Percentiles rank a stretch among this genome's conserved stretches.
Conservation (phyloP, 2,329 filamentous ascomycete species). For the Alternaria sp. region DNA sequence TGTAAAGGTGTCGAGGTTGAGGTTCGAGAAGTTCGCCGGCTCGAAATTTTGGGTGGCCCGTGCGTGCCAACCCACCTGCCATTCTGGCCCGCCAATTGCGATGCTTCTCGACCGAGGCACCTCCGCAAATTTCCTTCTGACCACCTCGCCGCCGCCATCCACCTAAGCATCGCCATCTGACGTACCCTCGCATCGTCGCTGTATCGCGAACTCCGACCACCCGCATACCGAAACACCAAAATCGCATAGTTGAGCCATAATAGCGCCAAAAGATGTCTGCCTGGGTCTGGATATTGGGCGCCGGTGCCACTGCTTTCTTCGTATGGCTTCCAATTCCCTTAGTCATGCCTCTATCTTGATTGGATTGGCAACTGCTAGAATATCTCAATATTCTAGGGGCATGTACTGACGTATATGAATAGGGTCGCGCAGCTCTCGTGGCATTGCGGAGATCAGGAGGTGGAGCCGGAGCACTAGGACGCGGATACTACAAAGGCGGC, state of each 20-base stretch:
- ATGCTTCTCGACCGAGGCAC: constrained; percentile 25
- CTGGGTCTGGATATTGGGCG: constrained; percentile 65
- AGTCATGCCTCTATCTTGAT: accelerated
- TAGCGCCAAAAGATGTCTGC: constrained; percentile 57
- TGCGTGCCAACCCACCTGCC: background rate
- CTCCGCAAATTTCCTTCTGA: constrained; percentile 24
- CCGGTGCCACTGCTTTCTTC: constrained; percentile 71
- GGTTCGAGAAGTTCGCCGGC: constrained; percentile 5
- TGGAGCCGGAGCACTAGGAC: constrained; percentile 77
- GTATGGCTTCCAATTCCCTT: constrained; percentile 49
- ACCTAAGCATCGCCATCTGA: background rate
- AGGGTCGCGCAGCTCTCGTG: constrained; percentile 93
- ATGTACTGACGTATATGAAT: constrained; percentile 20
- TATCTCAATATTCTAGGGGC: background rate
- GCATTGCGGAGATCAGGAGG: constrained; percentile 80
- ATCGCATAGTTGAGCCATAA: background rate
- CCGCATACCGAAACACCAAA: background rate
- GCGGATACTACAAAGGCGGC: constrained; percentile 97
- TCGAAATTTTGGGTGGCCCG: constrained; percentile 22
- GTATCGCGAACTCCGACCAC: too few species aligned
- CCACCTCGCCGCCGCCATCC: constrained; percentile 7
- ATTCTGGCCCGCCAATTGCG: constrained; percentile 17
- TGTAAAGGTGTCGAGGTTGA: constrained; percentile 15
- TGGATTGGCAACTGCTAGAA: background rate
- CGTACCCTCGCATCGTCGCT: constrained; percentile 6